Base-by-base conservation (phyloP, 2,329 filamentous ascomycete genomes). In the Cytospora schulzeri region DNA sequence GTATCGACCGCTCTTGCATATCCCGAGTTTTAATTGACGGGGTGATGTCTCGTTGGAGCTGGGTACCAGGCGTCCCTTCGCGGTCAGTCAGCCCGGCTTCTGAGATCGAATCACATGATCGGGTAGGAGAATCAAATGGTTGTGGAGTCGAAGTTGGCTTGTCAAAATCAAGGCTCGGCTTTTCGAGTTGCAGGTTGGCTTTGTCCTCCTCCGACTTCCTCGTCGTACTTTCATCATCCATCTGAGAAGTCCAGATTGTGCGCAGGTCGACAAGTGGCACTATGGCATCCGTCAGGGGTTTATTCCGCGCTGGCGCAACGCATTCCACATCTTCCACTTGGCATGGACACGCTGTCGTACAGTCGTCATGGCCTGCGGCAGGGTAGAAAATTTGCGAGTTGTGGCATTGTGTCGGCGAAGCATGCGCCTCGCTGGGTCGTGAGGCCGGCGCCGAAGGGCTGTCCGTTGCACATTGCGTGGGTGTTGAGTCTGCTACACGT, bases 321-420 rank as follows among this genome's bases (percentile, higher is more conserved):
- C 60, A 62, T 29, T 62, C 52, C 22, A 62, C 60, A 12, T 62
- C 60, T 9, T 62, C 60, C 6, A 62, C 60, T 19, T 35, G 48
- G n/a, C 60, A 62, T 12, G 60, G 60, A 31, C 60, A 62, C 14
- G 60, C 60, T 56, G 52, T 62, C 17, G 55, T 62, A 28, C 41
- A 62, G 12, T 62, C 52, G 38, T 17, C 38, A 22, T 38, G 24
- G 7, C 15, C 35, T 24, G 28, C 28, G 2, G 29, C 11, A 35
- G 38, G 11, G 19, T 26, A 17, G 19, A 14, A 56, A 9, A 15
- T 51, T 0, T 35, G 29, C 11, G 7, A 6, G n/a, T 51, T 38
- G 12, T 56, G 14, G 9, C 19, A n/a, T 19, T 38, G 45, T 24
- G n/a, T 19, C 48, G 28, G 33, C 5, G 58, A 33, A n/a, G 48